Conservation (phyloP, 495 filamentous ascomycete species). For the Penicillium desertorum region DNA sequence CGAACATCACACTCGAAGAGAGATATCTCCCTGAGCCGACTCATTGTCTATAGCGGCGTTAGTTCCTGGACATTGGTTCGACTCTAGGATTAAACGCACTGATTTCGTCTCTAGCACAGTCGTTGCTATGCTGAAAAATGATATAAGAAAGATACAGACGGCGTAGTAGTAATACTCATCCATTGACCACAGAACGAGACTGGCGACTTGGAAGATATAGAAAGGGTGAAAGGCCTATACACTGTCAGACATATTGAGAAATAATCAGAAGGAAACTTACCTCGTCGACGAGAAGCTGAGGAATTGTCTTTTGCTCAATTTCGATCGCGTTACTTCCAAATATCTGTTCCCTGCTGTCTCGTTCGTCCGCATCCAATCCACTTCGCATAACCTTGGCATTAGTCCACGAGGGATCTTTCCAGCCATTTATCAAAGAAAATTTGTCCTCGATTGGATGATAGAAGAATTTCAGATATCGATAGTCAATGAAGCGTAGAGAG, state of each 20-base stretch:
- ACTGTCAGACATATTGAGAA: conserved; percentile 19
- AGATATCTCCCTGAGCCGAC: conserved; percentile 84
- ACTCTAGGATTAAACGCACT: conserved; percentile 43
- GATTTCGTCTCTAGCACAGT: conserved; percentile 88
- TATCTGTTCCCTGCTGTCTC: conserved; percentile 75
- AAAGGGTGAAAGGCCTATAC: conserved; percentile 88
- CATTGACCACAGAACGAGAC: conserved; percentile 89
- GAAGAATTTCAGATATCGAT: conserved; percentile 90
- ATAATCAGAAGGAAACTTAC: conserved; percentile 46
- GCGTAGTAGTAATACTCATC: conserved; percentile 99
- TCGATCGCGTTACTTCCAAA: conserved; percentile 90
- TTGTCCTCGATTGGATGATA: conserved; percentile 86
- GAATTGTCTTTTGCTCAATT: conserved; percentile 80
- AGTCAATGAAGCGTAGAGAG: conserved; percentile 74
- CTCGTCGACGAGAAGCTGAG: conserved; percentile 86
- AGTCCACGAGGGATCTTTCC: conserved; percentile 91
- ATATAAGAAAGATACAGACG: conserved; percentile 92
- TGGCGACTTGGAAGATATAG: conserved; percentile 97
- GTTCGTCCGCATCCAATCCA: conserved; percentile 90
- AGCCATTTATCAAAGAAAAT: conserved; percentile 79
- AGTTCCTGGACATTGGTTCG: conserved; percentile 21
- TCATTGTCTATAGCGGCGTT: conserved; percentile 70
- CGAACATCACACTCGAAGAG: conserved; percentile 92
- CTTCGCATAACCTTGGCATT: conserved; percentile 69
- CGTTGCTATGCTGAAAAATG: conserved; percentile 82